phyloP scores from a whole-genome alignment of 768 basidiomycete species.

The Sporobolomyces roseus region DNA sequence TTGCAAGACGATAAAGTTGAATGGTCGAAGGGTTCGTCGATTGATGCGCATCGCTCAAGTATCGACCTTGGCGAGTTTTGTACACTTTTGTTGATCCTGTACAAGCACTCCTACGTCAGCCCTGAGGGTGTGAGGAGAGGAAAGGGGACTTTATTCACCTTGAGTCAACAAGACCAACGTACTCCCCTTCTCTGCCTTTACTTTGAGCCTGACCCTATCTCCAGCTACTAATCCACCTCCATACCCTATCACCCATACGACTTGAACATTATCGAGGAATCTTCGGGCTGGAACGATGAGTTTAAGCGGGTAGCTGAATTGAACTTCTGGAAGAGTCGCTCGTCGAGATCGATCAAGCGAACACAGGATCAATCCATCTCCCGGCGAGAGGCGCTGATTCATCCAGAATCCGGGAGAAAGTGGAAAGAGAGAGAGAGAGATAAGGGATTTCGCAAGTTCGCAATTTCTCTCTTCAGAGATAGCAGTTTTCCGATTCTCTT shows the following conservation, averaged over 20 bases:
- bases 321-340: conserved; percentile 17
- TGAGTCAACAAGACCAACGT: conserved; percentile 76
- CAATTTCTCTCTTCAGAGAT: too few species aligned
- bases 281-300: conserved; percentile 27
- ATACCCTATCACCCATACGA: conserved; percentile 69
- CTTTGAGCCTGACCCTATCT: conserved; percentile 64
- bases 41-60: conserved; percentile 45
- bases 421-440: background rate
- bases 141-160: conserved; percentile 50
- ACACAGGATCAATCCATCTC: conserved; percentile 20
- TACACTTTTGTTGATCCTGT: conserved; percentile 92
- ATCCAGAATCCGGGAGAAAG: background rate
- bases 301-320: conserved; percentile 43
- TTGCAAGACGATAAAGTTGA: conserved; percentile 61
- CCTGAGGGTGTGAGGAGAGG: background rate
- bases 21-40: conserved; percentile 51
- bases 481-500: too few species aligned
- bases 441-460: too few species aligned
- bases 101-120: background rate
- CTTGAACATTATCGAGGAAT: conserved; percentile 14
- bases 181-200: conserved; percentile 59
- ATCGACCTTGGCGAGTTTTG: conserved; percentile 65
- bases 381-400: conserved; percentile 14
- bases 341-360: background rate
- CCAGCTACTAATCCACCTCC: conserved; percentile 89